These are phyloP conservation scores for Ceratocystiopsis minuta DNA, from an alignment of 2,329 filamentous ascomycete genomes.

Conservation along the genomic window DNA sequence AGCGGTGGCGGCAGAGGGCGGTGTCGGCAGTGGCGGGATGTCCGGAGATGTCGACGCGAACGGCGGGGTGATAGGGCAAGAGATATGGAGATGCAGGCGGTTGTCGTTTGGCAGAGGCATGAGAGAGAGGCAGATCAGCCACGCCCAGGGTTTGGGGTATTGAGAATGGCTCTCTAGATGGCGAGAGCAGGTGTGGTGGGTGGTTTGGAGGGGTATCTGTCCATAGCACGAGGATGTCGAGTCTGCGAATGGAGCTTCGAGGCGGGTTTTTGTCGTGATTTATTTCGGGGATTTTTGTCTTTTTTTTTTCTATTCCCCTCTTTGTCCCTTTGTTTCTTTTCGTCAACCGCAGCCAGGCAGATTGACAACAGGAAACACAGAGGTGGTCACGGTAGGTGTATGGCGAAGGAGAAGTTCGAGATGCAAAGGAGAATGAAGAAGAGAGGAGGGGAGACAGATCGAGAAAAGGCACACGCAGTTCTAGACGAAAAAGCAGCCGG, in stretches of 20 bases:
- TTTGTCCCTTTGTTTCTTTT: neutral
- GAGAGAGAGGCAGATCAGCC: too few species aligned
- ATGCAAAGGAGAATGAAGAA: neutral
- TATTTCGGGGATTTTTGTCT: neutral
- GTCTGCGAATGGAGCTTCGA: too few species aligned
- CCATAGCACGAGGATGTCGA: too few species aligned
- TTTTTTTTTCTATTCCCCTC: too few species aligned
- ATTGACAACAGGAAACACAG: neutral
- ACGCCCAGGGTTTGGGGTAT: too few species aligned
- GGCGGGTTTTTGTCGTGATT: neutral
- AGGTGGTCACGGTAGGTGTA: neutral
- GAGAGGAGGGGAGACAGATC: neutral
- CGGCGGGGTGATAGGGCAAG: too few species aligned
- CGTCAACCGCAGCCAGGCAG: neutral
- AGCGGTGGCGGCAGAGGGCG: neutral
- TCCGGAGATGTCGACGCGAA: too few species aligned
- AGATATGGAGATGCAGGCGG: neutral
- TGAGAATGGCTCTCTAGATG: too few species aligned
- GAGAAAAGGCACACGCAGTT: too few species aligned
- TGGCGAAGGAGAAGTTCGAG: neutral
- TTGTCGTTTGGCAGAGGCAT: constrained; percentile 4
- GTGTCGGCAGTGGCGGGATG: neutral
- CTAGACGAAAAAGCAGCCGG: too few species aligned
- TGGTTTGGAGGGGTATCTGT: too few species aligned
- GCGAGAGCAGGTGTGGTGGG: too few species aligned